Conservation (phyloP, 2,329 filamentous ascomycete species). For the Hypomyces rosellus region DNA sequence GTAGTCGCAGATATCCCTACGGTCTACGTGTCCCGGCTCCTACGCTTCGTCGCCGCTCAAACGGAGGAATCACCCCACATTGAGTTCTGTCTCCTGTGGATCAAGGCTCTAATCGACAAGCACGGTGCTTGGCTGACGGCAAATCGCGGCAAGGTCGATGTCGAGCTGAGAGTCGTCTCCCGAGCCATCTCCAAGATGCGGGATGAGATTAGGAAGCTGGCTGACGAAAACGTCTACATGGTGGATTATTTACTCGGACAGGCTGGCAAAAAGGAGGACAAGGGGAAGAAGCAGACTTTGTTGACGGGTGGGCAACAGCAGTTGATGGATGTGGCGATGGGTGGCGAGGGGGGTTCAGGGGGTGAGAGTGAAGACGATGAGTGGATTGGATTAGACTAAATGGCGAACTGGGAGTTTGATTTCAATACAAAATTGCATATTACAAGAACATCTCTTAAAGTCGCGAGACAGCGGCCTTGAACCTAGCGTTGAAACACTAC, state of each 20-base stretch:
- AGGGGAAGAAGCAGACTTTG: constrained; percentile 16
- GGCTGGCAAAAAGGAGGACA: constrained; percentile 27
- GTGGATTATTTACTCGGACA: constrained; percentile 71
- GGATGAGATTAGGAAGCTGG: constrained; percentile 73
- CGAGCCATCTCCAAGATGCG: constrained; percentile 75
- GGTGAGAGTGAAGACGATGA: constrained; percentile 36
- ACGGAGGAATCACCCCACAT: constrained; percentile 88
- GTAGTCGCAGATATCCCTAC: constrained; percentile 73
- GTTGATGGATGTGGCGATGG: constrained; percentile 24
- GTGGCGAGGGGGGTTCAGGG: constrained; percentile 26
- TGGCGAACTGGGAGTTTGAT: constrained; percentile 4
- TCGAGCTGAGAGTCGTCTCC: constrained; percentile 77
- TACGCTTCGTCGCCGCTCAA: constrained; percentile 82
- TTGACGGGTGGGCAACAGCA: constrained; percentile 13
- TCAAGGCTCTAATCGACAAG: constrained; percentile 71
- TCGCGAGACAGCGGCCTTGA: background rate
- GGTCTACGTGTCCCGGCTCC: constrained; percentile 77
- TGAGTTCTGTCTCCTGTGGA: constrained; percentile 92
- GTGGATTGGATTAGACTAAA: constrained; percentile 45
- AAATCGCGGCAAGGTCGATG: constrained; percentile 69
- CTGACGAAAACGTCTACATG: constrained; percentile 83
- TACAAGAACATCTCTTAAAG: constrained; percentile 1
- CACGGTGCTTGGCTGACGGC: constrained; percentile 84
- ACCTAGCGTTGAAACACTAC: background rate
- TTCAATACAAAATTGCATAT: constrained; percentile 1